These are phyloP conservation scores for Aspergillus caelatus DNA, from an alignment of 2,329 filamentous ascomycete genomes.

Conservation along the genomic window DNA sequence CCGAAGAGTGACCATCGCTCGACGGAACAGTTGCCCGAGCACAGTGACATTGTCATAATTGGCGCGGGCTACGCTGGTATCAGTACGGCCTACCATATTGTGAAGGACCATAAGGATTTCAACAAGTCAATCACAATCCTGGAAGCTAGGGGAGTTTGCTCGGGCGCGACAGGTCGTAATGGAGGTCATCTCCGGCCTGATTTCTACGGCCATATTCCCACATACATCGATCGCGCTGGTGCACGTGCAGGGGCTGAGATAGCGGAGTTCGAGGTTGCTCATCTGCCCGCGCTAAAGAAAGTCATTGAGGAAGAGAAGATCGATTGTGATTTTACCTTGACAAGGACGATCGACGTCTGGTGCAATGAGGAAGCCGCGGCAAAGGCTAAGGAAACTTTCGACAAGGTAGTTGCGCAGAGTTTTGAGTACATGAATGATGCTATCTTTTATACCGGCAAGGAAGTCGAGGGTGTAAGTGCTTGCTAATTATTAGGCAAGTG, in stretches of 20 bases:
- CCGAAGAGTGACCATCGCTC: slow-evolving; percentile 44
- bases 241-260: slow-evolving; percentile 40
- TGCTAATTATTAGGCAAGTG: slow-evolving; percentile 2
- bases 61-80: slow-evolving; percentile 52
- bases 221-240: slow-evolving; percentile 36
- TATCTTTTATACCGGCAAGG: slow-evolving; percentile 25
- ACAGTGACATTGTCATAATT: slow-evolving; percentile 49
- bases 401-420: slow-evolving; percentile 29
- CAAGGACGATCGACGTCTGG: slow-evolving; percentile 44
- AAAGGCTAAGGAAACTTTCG: slow-evolving; percentile 26
- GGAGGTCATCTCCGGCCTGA: slow-evolving; percentile 49
- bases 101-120: slow-evolving; percentile 22
- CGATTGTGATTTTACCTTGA: slow-evolving; percentile 47
- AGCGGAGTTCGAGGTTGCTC: slow-evolving; percentile 43
- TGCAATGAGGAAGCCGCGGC: slow-evolving; percentile 36
- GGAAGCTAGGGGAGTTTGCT: slow-evolving; percentile 43
- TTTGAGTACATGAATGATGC: slow-evolving; percentile 36
- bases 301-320: slow-evolving; percentile 45
- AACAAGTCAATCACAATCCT: slow-evolving; percentile 36
- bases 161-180: slow-evolving; percentile 48
- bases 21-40: slow-evolving; percentile 29
- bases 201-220: slow-evolving; percentile 40
- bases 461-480: slow-evolving; percentile 32
- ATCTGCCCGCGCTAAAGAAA: slow-evolving; percentile 43
- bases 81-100: slow-evolving; percentile 45